Evolutionary conservation across 306 rosid species (phyloP), one percentile per base, ranked within the genome.

Genomic region (Prunus campanulata): DNA sequence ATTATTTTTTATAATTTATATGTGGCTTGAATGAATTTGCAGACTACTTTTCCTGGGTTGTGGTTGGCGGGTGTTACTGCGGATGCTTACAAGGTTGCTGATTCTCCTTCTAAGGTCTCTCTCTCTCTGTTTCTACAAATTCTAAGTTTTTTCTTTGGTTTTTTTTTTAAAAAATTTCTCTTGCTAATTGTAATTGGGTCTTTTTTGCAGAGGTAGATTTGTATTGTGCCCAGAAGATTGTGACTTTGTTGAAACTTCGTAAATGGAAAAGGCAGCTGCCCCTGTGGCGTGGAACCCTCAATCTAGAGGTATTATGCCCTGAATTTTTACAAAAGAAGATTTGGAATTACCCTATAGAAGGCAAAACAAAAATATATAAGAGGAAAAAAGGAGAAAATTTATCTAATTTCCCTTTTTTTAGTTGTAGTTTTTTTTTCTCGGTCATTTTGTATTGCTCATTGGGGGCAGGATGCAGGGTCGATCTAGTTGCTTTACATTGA

Each of bases 11-110:
- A 8, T 25, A 5, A 25, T 60, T 25, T 60, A 22, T 60, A 44
- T 22, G 25, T 73, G 68, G 24, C 44, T 25, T 73, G 57, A 47
- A 44, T 56, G 30, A 74, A 63, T 66, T 87, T 81, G 49, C 89
- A 95, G 99, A 32, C 39, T 62, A 86, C 81, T 78, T 95, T 92
- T 79, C 99, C 98, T 19, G 99, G 97, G 20, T 85, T 92, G 63
- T 95, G 99, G 99, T 62, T 95, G 80, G 97, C 88, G 55, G 99
- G 99, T 68, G 57, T 80, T 24, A 84, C 90, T 16, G 96, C 93
- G 0, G 98, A 95, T 60, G 77, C 92, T 65, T 92, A 86, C 55
- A 85, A 88, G 51, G 79, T 78, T 11, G 77, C 91, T 19, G 96
- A 92, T 63, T 74, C 93, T 75, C 85, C 91, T 16, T 54, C 91